Base-by-base conservation (phyloP, 1,284 basidiomycete species). In the Testicularia cyperi region DNA sequence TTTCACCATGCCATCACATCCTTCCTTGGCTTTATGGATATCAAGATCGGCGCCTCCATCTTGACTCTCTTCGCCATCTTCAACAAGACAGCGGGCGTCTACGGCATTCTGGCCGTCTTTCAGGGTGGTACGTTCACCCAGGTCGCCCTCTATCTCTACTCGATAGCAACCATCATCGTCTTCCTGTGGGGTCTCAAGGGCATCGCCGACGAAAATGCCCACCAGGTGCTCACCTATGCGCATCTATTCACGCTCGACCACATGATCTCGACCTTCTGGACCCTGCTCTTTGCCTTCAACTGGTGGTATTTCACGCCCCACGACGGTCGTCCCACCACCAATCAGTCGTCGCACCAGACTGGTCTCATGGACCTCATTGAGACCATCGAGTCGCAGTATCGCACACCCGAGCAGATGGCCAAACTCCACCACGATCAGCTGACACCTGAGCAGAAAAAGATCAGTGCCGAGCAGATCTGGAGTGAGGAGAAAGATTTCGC, bases 51-150 rank as follows among this genome's bases (percentile, higher is more conserved):
- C 15, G 56, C 58, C n/a, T 65, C 69, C 36, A 70, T 76, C 34
- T 38, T 76, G 21, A 72, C 72, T 2, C 54, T 76, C 1, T 76
- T 76, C 32, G 72, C 71, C 2, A 81, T 95, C 40, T 83, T 99
- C 67, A 97, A 99, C 83, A 99, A 99, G 80, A 92, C 92, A 41
- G 94, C 94, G 13, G 94, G 94, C 45, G 84, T 97, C 14, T 99
- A 96, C 77, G 94, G 94, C 41, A 84, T 99, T 60, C 86, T 98
- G 39, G 91, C 92, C 13, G 83, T 94, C 57, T 81, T 94, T 63
- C 87, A 86, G 2, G 90, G 89, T 27, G 91, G 90, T 18, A 87
- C 89, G 7, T 86, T 92, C 65, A 85, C 88, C 1, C 94, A 99
- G 79, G 82, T 96, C 49, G 67, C 64, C 5, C 55, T 77, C 24